Evolutionary conservation across 169 alveolate species (phyloP).

Genomic region (Eimeria acervulina): DNA sequence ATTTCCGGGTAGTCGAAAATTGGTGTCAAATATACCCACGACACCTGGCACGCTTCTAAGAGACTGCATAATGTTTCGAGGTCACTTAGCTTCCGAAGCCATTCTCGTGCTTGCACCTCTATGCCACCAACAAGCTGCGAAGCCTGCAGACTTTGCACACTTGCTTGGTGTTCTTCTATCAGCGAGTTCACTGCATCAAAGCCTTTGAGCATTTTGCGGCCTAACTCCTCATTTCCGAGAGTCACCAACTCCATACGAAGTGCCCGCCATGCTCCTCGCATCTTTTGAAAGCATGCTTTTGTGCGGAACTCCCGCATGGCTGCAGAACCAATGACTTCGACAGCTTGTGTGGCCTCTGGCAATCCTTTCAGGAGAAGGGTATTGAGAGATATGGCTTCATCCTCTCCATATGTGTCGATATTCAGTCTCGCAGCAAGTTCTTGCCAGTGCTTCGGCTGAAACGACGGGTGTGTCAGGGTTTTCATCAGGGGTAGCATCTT

Average conservation of each 20-base stretch:
- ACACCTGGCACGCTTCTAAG: slow-evolving; percentile 87
- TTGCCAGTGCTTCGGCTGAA: slow-evolving; percentile 69
- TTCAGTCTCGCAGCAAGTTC: slow-evolving; percentile 36
- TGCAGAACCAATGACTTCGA: slow-evolving; percentile 85
- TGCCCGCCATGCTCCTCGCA: slow-evolving; percentile 60
- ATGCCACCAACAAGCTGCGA: slow-evolving; percentile 92
- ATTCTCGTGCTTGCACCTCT: slow-evolving; percentile 91
- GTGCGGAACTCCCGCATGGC: slow-evolving; percentile 51
- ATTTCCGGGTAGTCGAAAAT: slow-evolving; percentile 92
- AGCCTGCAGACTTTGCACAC: slow-evolving; percentile 91
- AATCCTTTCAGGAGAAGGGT: slow-evolving; percentile 83
- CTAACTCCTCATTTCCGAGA: slow-evolving; percentile 87
- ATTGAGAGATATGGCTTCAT: slow-evolving; percentile 78
- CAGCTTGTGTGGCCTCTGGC: slow-evolving; percentile 84
- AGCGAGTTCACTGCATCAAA: slow-evolving; percentile 90
- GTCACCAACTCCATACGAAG: slow-evolving; percentile 85
- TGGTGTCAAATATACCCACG: slow-evolving; percentile 91
- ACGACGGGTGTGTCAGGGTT: slow-evolving; percentile 64
- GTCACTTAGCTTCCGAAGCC: slow-evolving; percentile 92
- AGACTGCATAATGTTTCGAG: slow-evolving; percentile 86
- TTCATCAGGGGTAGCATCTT: slow-evolving; percentile 62
- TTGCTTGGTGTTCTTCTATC: slow-evolving; percentile 93
- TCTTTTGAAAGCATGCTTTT: slow-evolving; percentile 75
- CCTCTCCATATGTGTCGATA: not conserved
- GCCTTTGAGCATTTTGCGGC: slow-evolving; percentile 88